Base-by-base conservation (phyloP, 1,284 basidiomycete species). In the Trametes hirsuta region DNA sequence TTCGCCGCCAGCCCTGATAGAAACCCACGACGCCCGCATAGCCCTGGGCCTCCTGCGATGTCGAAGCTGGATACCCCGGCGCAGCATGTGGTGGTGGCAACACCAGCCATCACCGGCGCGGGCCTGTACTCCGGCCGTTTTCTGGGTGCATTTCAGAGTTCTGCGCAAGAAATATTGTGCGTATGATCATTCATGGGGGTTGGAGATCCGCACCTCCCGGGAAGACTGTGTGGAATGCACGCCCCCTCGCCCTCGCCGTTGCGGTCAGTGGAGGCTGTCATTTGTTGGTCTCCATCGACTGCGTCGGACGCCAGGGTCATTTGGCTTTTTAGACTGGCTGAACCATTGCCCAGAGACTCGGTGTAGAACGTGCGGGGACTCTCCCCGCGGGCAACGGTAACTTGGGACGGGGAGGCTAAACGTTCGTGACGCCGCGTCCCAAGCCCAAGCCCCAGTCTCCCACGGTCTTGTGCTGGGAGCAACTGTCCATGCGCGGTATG, bases 401-500 rank as follows among this genome's bases (percentile, higher is more conserved):
- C 30, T 30, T 30, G 30, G 30, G 30, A 30, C 30, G 30, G 30
- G 30, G 30, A 30, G 30, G 30, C 30, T 30, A 30, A 30, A 30
- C 30, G 30, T 30, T 30, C 5, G 8, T 37, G 30, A 25, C 12
- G 39, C 6, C 54, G 36, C 52, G 35, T 46, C 35, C 52, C 52
- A 53, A 53, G 48, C 54, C 48, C 53, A 18, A 18, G 18, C 18
- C 18, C 18, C 18, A 18, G 54, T 56, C 47, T 46, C 22, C 18
- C 34, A 37, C 37, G 34, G 44, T 24, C 36, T 15, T 40, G 21
- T 22, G 55, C 59, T 66, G 64, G 56, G 64, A 66, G 62, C 30
- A 52, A 48, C 54, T 47, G 57, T 21, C 64, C 58, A 62, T 57
- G 46, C 55, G 54, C 58, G 61, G 44, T 59, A 66, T 63, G 39